Evolutionary conservation across 2,329 filamentous ascomycete species (phyloP), one percentile per base, ranked within the genome.

Genomic region (Sporothrix curviconia): DNA sequence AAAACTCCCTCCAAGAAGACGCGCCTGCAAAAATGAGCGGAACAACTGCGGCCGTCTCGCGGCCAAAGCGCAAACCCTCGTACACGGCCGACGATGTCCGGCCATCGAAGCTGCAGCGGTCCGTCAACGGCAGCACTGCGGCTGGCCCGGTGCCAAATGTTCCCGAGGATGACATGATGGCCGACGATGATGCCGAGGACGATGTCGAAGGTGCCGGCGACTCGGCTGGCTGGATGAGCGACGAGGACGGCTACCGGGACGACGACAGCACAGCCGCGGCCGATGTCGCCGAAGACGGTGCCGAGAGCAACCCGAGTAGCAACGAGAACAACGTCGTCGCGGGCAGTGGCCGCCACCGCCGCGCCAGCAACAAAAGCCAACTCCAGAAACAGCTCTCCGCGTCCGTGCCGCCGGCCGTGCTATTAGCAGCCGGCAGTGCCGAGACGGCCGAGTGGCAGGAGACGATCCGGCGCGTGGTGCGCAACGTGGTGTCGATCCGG

Each of bases 401-500:
- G 9, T 17, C 22, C 7, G 37, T 37, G 36, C 53, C 58, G 39
- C 46, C 60, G 24, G 40, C 58, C 8, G 49, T 61, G 15, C 53
- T 66, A 22, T 50, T 69, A 32, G 65, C 66, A 3, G 56, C 65
- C 1, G 57, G 57, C 11, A 65, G 60, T 15, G 63, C 67, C 19
- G 68, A 71, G 57, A 66, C 68, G 44, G 67, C 66, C 47, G 69
- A 71, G 74, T 99, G 94, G 94, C 92, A 97, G 73, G 88, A 86
- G 52, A 96, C 92, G 0, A 95, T 97, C 60, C 92, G 96, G 72
- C 87, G 85, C 61, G 94, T 99, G 3, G 92, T 99, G 55, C 86
- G 87, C 69, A 96, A 92, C 65, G 94, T 97, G 17, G 94, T 99
- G 51, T 96, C 92, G n/a, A 97, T 99, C 67, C 89, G 95, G 64